Percentiles rank a stretch among this genome's conserved stretches.
Evolutionary conservation across 768 basidiomycete genomes (phyloP).

Genomic region (Pulveroboletus sp.): DNA sequence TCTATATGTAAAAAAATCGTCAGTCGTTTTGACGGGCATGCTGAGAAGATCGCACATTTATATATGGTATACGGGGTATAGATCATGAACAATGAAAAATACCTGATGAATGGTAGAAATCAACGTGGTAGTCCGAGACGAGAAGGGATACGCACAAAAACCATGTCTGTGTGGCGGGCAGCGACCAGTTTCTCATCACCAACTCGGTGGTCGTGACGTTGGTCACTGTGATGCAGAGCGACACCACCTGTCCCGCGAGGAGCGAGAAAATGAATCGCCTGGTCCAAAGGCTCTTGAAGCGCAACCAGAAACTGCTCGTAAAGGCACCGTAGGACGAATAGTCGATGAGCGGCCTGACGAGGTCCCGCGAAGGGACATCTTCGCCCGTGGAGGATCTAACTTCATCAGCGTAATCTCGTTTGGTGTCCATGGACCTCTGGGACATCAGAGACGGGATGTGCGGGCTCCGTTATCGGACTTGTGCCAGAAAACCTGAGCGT

Average conservation of each 20-base stretch:
- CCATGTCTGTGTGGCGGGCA: slow-evolving; percentile 79
- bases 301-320: slow-evolving; percentile 44
- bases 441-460: slow-evolving; percentile 4
- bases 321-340: slow-evolving; percentile 61
- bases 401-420: slow-evolving; percentile 21
- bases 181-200: slow-evolving; percentile 58
- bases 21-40: not conserved
- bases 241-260: slow-evolving; percentile 77
- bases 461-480: slow-evolving; percentile 10
- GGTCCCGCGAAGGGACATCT: not conserved
- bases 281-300: slow-evolving; percentile 79
- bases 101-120: slow-evolving; percentile 40
- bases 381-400: not conserved
- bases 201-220: slow-evolving; percentile 84
- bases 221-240: slow-evolving; percentile 85
- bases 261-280: slow-evolving; percentile 65
- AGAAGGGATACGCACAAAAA: slow-evolving; percentile 58
- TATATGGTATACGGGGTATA: slow-evolving; percentile 92
- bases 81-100: slow-evolving; percentile 67
- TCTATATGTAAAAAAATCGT: slow-evolving; percentile 40
- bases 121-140: not conserved
- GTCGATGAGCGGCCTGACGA: slow-evolving; percentile 55
- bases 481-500: not conserved
- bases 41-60: slow-evolving; percentile 51
- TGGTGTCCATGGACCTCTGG: slow-evolving; percentile 22